Percentiles rank a stretch among this genome's conserved stretches.
These are phyloP conservation scores for Cryptococcus maquisensis DNA, from an alignment of 1,284 basidiomycete species.

Conservation along the genomic window DNA sequence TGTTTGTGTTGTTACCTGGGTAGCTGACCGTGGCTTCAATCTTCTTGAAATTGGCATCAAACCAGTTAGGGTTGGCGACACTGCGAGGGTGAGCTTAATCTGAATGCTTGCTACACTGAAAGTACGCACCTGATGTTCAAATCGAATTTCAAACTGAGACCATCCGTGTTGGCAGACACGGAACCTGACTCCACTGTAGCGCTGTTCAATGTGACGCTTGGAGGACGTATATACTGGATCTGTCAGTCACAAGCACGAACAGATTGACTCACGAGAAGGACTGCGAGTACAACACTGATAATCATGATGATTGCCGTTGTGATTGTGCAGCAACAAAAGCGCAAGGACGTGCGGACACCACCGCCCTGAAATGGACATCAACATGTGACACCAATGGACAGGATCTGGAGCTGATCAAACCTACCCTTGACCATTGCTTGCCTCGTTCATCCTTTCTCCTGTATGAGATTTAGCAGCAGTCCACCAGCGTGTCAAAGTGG, in stretches of 20 bases:
- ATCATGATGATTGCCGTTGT: conserved; percentile 53
- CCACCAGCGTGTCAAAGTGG: background rate
- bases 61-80: conserved; percentile 82
- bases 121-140: conserved; percentile 62
- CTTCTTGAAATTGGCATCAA: conserved; percentile 65
- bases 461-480: background rate
- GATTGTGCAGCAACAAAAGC: conserved; percentile 50
- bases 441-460: conserved; percentile 47
- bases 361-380: conserved; percentile 35
- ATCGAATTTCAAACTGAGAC: conserved; percentile 61
- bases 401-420: conserved; percentile 3
- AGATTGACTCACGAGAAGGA: conserved; percentile 60
- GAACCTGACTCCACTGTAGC: conserved; percentile 51
- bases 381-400: background rate
- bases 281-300: conserved; percentile 64
- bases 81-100: conserved; percentile 47
- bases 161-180: conserved; percentile 37
- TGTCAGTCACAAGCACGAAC: background rate
- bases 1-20: conserved; percentile 62
- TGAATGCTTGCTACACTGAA: background rate
- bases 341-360: conserved; percentile 29
- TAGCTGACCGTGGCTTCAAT: conserved; percentile 69
- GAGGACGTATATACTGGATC: conserved; percentile 71
- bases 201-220: conserved; percentile 62
- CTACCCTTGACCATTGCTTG: conserved; percentile 46